Percentiles rank a stretch among this genome's conserved stretches.
These are phyloP conservation scores for Rubroshorea leprosula DNA, from an alignment of 345 rosid species.

Conservation along the genomic window DNA sequence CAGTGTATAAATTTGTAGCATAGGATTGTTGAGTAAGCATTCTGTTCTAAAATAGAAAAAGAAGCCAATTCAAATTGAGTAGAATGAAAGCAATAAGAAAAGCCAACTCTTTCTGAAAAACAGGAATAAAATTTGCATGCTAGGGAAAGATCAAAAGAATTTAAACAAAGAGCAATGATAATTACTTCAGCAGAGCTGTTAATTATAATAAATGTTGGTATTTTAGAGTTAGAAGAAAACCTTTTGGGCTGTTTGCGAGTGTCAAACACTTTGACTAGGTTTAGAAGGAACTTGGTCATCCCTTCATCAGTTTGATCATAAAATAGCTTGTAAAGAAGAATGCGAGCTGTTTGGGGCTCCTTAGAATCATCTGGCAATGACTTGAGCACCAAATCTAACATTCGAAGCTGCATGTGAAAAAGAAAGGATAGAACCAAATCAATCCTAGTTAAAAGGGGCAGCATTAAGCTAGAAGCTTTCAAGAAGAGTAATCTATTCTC, in stretches of 20 bases:
- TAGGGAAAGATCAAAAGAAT: not conserved
- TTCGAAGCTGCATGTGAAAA: constrained; percentile 53
- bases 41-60: no score
- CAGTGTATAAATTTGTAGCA: no score
- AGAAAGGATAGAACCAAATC: not conserved
- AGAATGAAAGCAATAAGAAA: no score
- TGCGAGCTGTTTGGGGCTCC: constrained; percentile 85
- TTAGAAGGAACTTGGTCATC: constrained; percentile 83
- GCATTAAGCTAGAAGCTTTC: constrained; percentile 2
- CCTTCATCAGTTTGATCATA: constrained; percentile 96
- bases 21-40: no score
- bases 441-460: not conserved
- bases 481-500: no score
- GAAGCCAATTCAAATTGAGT: no score
- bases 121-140: no score
- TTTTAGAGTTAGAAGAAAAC: constrained; percentile 29
- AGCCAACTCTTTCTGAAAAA: constrained; percentile 1
- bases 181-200: not conserved
- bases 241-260: constrained; percentile 81
- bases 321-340: constrained; percentile 89
- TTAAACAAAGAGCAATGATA: constrained; percentile 3
- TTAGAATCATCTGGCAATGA: constrained; percentile 63
- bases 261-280: constrained; percentile 69
- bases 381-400: constrained; percentile 70
- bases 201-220: not conserved